phyloP scores from a whole-genome alignment of 768 basidiomycete species.

The Scleroderma bovista region DNA sequence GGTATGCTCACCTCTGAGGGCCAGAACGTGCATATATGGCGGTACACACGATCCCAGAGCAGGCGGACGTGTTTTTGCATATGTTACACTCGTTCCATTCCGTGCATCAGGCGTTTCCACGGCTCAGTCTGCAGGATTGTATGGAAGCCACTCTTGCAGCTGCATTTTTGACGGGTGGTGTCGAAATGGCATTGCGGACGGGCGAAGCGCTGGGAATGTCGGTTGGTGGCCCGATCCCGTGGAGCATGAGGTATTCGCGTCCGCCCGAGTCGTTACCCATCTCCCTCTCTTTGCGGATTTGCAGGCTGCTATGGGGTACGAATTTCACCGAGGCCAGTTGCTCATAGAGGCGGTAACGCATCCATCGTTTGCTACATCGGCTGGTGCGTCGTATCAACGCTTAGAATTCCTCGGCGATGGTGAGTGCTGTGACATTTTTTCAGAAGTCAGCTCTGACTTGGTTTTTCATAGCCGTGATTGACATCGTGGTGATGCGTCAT shows the following conservation, averaged over 20 bases:
- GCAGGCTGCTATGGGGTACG: conserved; percentile 64
- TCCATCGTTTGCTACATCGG: conserved; percentile 58
- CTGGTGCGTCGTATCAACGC: conserved; percentile 70
- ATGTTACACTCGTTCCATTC: conserved; percentile 21
- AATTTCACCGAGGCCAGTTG: conserved; percentile 56
- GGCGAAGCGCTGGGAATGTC: conserved; percentile 64
- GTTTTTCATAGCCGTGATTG: conserved; percentile 50
- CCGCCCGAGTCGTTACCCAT: conserved; percentile 28
- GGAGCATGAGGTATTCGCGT: conserved; percentile 53
- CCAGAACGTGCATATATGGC: conserved; percentile 52
- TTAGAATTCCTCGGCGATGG: conserved; percentile 90
- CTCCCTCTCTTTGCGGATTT: conserved; percentile 48
- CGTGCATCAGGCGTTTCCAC: conserved; percentile 47
- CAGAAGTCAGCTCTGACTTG: conserved; percentile 5
- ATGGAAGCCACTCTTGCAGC: conserved; percentile 86
- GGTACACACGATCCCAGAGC: conserved; percentile 39
- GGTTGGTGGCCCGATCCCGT: conserved; percentile 67
- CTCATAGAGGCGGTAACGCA: conserved; percentile 82
- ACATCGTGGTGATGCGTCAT: conserved; percentile 67
- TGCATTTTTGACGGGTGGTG: conserved; percentile 66
- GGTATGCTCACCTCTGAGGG: conserved; percentile 60
- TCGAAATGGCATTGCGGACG: conserved; percentile 57
- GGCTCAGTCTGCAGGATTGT: conserved; percentile 78
- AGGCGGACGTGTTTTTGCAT: conserved; percentile 31
- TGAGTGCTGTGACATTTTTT: conserved; percentile 31